Conservation (phyloP, 2,329 filamentous ascomycete genomes). For the Fusarium acutatum region DNA sequence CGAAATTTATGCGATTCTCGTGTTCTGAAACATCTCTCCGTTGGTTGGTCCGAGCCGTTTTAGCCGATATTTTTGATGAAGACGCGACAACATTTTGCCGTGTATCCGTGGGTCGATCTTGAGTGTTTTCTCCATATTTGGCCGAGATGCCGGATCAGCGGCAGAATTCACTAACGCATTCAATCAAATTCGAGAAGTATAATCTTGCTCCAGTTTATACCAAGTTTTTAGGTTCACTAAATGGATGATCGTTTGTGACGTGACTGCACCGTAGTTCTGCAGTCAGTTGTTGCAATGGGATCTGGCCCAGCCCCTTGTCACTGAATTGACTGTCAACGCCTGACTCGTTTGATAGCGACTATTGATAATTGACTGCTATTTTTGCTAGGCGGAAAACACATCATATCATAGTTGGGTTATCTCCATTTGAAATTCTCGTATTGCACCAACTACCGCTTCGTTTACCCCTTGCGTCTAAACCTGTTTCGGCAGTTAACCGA, state of each 20-base stretch:
- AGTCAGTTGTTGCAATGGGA: not conserved
- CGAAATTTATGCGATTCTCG: not conserved
- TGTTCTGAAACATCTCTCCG: not conserved
- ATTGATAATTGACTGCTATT: not conserved
- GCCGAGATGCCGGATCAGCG: constrained; percentile 7
- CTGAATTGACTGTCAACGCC: not conserved
- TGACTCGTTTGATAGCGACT: not conserved
- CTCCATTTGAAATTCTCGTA: not conserved
- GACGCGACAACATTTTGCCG: not conserved
- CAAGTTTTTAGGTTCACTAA: not conserved
- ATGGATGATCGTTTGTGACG: not conserved
- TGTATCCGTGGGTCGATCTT: constrained; percentile 3
- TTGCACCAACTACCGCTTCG: not conserved
- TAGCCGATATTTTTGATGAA: not conserved
- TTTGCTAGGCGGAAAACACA: not conserved
- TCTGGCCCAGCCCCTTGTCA: too few relatives aligned
- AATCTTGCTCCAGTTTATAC: not conserved
- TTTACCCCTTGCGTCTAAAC: not conserved
- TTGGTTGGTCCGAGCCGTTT: not conserved
- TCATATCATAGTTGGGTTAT: not conserved
- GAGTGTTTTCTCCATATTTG: not conserved
- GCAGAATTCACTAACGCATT: not conserved
- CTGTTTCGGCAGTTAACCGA: not conserved
- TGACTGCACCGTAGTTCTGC: not conserved
- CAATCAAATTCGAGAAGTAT: not conserved